Conservation (phyloP, 2,329 filamentous ascomycete species). For the Chlorencoelia australis region DNA sequence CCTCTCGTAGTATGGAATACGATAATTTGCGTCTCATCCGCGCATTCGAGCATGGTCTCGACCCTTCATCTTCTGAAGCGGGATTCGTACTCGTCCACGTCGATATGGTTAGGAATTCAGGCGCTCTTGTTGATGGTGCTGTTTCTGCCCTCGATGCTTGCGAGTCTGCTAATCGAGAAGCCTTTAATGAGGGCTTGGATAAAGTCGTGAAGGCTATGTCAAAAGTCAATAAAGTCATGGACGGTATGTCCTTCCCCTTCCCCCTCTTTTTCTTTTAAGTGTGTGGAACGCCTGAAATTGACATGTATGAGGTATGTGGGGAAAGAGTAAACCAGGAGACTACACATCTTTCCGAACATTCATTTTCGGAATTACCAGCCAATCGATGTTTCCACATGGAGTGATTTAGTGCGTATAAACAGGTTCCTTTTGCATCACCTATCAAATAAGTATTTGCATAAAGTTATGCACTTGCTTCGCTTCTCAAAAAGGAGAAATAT, state of each 20-base stretch:
- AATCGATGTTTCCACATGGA: constrained; percentile 88
- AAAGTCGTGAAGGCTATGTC: constrained; percentile 53
- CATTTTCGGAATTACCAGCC: constrained; percentile 90
- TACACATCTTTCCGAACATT: constrained; percentile 92
- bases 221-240: constrained; percentile 72
- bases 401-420: no score
- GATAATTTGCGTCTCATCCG: constrained; percentile 73
- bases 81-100: constrained; percentile 95
- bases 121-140: constrained; percentile 63
- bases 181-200: constrained; percentile 54
- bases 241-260: constrained; percentile 38
- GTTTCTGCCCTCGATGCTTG: constrained; percentile 54
- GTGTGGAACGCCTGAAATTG: constrained; percentile 21
- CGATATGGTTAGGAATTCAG: constrained; percentile 87
- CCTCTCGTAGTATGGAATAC: constrained; percentile 46
- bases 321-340: constrained; percentile 68
- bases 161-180: constrained; percentile 37
- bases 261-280: not conserved
- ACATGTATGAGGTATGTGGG: constrained; percentile 63
- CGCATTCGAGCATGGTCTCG: constrained; percentile 82
- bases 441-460: no score
- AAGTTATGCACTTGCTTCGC: no score
- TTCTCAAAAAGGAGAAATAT: no score
- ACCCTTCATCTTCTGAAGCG: constrained; percentile 79
- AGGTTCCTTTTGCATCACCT: no score